These are phyloP conservation scores for Eutreptiella sp. DNA, from an alignment of 208 protist genomes.

Conservation along the genomic window DNA sequence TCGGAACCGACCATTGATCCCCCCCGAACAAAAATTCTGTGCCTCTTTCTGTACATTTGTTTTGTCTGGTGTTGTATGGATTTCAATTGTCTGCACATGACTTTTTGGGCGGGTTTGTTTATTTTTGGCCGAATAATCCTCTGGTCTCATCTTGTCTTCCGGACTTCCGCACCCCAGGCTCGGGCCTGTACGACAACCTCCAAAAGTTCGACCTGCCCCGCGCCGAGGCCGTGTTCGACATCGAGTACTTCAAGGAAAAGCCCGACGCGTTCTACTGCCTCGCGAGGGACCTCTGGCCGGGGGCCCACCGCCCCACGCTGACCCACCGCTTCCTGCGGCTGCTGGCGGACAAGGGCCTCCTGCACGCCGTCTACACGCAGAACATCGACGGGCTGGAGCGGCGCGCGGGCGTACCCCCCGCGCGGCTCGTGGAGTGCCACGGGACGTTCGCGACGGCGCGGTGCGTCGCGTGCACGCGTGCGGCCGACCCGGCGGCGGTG, in stretches of 20 bases:
- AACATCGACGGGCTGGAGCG: constrained; percentile 92
- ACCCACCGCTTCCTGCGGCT: constrained; percentile 86
- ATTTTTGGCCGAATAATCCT: too few relatives aligned
- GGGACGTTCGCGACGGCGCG: constrained; percentile 76
- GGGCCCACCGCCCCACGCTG: constrained; percentile 61
- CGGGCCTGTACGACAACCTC: constrained; percentile 78
- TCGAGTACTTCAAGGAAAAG: constrained; percentile 68
- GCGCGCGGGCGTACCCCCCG: constrained; percentile 58
- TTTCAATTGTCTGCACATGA: too few relatives aligned
- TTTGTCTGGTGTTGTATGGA: too few relatives aligned
- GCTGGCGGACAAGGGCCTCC: constrained; percentile 72
- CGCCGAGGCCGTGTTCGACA: constrained; percentile 75
- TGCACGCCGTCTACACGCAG: constrained; percentile 88
- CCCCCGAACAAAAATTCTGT: too few relatives aligned
- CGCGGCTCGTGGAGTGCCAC: constrained; percentile 86
- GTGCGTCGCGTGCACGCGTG: too few relatives aligned
- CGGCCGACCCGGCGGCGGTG: too few relatives aligned
- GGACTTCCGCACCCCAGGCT: constrained; percentile 83
- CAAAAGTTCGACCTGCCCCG: constrained; percentile 78
- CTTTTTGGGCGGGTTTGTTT: too few relatives aligned
- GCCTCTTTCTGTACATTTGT: too few relatives aligned
- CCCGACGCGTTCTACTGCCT: constrained; percentile 83
- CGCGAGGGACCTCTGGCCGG: constrained; percentile 66
- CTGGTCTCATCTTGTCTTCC: too few relatives aligned
- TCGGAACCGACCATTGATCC: too few relatives aligned